A percentile compares a stretch with the other conserved stretches of the same genome.
Conservation (phyloP, 495 filamentous ascomycete species). For the Aspergillus homomorphus region DNA sequence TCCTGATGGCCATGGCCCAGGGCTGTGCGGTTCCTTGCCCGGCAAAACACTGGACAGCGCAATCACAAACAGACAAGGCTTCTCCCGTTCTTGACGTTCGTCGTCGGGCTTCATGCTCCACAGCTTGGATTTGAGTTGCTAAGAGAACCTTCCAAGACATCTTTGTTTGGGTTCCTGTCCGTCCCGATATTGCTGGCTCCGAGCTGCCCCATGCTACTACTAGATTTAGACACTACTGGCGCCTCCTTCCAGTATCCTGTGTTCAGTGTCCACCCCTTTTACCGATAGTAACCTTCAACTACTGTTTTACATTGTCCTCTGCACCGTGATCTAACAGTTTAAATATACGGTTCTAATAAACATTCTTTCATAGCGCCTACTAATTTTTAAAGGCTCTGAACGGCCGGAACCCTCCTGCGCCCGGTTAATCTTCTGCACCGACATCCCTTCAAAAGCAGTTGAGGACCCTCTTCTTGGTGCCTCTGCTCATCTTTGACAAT, state of each 20-base stretch:
- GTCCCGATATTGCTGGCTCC: background rate
- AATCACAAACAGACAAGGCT: background rate
- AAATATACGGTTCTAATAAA: background rate
- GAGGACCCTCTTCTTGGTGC: background rate
- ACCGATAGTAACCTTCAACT: background rate
- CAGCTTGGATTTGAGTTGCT: conserved; percentile 6
- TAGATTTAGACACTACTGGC: conserved; percentile 1
- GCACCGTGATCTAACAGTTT: background rate
- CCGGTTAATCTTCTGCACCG: background rate
- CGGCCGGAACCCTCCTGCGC: background rate
- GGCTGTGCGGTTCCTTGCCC: too few species aligned
- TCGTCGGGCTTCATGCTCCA: conserved; percentile 8
- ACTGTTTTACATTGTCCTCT: background rate
- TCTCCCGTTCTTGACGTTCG: background rate
- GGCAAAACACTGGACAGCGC: too few species aligned
- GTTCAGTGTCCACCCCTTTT: background rate
- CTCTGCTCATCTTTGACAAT: background rate
- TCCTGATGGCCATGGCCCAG: background rate
- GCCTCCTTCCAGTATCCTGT: background rate
- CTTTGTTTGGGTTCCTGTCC: background rate
- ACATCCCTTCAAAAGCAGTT: background rate
- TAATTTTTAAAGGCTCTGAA: background rate
- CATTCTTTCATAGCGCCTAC: background rate
- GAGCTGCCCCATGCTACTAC: conserved; percentile 14
- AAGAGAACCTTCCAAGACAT: background rate